phyloP scores from a whole-genome alignment of 75 land plant species.

The Pinus albicaulis region DNA sequence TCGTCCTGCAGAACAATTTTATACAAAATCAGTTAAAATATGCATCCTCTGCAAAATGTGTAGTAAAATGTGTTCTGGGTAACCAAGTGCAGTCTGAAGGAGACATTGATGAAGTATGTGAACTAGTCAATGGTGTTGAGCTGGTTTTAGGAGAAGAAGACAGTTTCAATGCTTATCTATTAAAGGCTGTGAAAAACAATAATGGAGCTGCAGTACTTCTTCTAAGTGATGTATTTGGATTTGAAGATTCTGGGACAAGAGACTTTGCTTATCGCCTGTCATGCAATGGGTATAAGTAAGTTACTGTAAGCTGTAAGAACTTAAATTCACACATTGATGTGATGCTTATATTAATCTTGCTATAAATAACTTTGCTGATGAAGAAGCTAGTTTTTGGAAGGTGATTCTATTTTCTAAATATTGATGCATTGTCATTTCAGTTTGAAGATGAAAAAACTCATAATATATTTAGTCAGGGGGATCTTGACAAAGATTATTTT shows the following conservation, averaged over 20 bases:
- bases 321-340: neutral
- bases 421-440: constrained; percentile 4
- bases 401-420: neutral
- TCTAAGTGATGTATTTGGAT: constrained; percentile 76
- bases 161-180: constrained; percentile 53
- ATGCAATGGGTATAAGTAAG: constrained; percentile 94
- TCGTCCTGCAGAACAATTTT: neutral
- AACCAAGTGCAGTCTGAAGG: constrained; percentile 29
- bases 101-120: constrained; percentile 72
- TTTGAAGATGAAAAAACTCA: neutral
- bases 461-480: neutral
- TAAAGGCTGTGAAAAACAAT: constrained; percentile 88
- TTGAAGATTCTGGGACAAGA: constrained; percentile 66
- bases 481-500: neutral
- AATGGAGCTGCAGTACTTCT: constrained; percentile 78
- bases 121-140: constrained; percentile 76
- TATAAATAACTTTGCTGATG: constrained; percentile 1
- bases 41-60: neutral
- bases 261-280: constrained; percentile 90
- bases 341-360: neutral
- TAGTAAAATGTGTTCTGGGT: neutral
- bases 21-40: neutral
- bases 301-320: constrained; percentile 3
- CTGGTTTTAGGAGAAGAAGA: constrained; percentile 73
- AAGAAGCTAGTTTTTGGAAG: constrained; percentile 2